Percentiles rank a stretch among this genome's conserved stretches.
Evolutionary conservation across 1,139 yeast genomes (phyloP).

Genomic region (Saccharomyces hybrid): DNA sequence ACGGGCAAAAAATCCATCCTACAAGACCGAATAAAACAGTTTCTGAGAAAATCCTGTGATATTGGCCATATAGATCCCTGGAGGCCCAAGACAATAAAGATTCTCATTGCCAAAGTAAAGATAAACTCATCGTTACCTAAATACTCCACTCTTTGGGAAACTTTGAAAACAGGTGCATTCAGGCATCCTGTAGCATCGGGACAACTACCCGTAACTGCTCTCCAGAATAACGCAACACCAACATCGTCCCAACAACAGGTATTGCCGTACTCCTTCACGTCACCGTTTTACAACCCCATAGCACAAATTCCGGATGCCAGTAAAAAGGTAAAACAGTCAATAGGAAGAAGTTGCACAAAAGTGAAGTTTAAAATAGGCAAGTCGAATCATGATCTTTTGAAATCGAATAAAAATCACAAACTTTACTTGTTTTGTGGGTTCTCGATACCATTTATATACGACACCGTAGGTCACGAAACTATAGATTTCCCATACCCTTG

Average conservation of each 20-base stretch:
- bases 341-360: conserved; percentile 36
- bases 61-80: conserved; percentile 35
- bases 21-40: conserved; percentile 40
- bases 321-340: conserved; percentile 29
- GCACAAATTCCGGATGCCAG: conserved; percentile 41
- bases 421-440: conserved; percentile 40
- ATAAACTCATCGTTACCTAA: conserved; percentile 37
- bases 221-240: background rate
- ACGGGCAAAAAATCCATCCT: conserved; percentile 49
- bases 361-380: conserved; percentile 36
- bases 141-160: conserved; percentile 29
- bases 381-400: conserved; percentile 33
- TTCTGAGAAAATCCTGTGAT: conserved; percentile 35
- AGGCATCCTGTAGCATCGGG: conserved; percentile 22
- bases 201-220: conserved; percentile 10
- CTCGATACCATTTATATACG: conserved; percentile 29
- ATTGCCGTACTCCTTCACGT: background rate
- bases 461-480: conserved; percentile 30
- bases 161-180: conserved; percentile 18
- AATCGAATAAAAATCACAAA: conserved; percentile 25
- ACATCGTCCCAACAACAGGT: background rate
- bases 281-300: conserved; percentile 43
- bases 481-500: conserved; percentile 52
- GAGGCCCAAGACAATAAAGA: conserved; percentile 39
- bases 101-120: conserved; percentile 37